Evolutionary conservation across 257 asterid genomes (phyloP), one percentile per base, ranked within the genome.

Genomic region (Solanum appendiculatum): DNA sequence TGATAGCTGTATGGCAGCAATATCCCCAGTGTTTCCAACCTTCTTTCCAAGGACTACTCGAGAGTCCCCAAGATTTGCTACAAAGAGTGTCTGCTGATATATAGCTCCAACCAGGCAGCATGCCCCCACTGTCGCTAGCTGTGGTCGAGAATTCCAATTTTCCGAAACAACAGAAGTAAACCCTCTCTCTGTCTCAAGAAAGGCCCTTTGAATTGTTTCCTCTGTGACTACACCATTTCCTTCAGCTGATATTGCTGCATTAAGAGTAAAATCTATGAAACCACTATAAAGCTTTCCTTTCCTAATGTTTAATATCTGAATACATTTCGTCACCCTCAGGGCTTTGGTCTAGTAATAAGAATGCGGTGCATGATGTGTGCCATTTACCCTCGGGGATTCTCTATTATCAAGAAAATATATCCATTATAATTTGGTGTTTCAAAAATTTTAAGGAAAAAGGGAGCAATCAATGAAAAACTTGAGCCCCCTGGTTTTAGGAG

Each of bases 91-190:
- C 85, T 88, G 90, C 87, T 87, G 88, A 84, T 48, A 86, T 42
- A 90, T 90, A 16, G 89, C 90, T 39, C 92, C 92, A 33, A 90
- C 92, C 86, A 96, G 94, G 90, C 98, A 96, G 93, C 98, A 96
- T 7, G 98, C 91, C 9, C 98, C 98, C 46, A 93, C 95, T 14
- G 98, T 95, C 27, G 98, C 98, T 85, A 96, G 89, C 87, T 95
- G 94, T 25, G 98, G 98, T 89, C 60, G 83, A 88, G 88, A 86
- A 37, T 84, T 85, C 91, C 90, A 88, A 58, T 75, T 68, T 51
- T 90, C 92, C 1, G 90, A 88, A 80, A 88, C 92, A 42, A 88
- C 86, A 88, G 87, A 54, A 36, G 92, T 88, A 83, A 90, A 90
- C 16, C 83, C 88, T 80, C 89, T 88, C 82, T 90, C 92, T 34